A percentile compares a stretch with the other conserved stretches of the same genome.
These are phyloP conservation scores for Trichoderma sp. DNA, from an alignment of 2,329 filamentous ascomycete species.

Conservation along the genomic window DNA sequence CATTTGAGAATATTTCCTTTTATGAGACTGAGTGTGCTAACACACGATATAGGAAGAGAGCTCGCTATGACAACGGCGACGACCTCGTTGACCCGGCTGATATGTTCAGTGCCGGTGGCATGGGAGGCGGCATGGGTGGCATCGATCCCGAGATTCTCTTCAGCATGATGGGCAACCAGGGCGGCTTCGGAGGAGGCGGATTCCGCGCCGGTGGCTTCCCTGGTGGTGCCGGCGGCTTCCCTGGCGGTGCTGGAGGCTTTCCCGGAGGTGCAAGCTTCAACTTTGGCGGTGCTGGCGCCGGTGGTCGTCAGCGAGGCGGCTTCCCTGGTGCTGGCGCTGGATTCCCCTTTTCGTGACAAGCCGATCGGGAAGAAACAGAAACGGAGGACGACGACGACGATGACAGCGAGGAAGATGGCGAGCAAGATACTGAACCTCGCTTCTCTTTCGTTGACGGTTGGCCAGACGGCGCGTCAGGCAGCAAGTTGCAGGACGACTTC, in stretches of 20 bases:
- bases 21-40: conserved; percentile 34
- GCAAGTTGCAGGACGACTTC: conserved; percentile 32
- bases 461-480: conserved; percentile 21
- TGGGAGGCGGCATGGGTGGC: conserved; percentile 63
- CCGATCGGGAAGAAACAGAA: conserved; percentile 38
- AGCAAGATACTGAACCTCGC: conserved; percentile 14
- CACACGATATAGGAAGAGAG: conserved; percentile 64
- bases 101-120: conserved; percentile 72
- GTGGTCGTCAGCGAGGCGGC: conserved; percentile 39
- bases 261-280: conserved; percentile 52
- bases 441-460: conserved; percentile 15
- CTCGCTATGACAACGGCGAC: conserved; percentile 86
- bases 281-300: conserved; percentile 42
- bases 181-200: conserved; percentile 54
- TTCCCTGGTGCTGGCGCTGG: conserved; percentile 33
- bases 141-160: conserved; percentile 78
- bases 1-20: not conserved
- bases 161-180: conserved; percentile 76
- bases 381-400: conserved; percentile 34
- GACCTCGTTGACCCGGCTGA: conserved; percentile 86
- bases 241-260: conserved; percentile 47
- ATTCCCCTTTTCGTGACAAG: conserved; percentile 51
- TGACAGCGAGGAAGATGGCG: conserved; percentile 30
- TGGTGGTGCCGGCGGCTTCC: conserved; percentile 50
- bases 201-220: conserved; percentile 54